Evolutionary conservation across 192 early-diverging fungal genomes (phyloP).

Genomic region (Backusella macrospora): DNA sequence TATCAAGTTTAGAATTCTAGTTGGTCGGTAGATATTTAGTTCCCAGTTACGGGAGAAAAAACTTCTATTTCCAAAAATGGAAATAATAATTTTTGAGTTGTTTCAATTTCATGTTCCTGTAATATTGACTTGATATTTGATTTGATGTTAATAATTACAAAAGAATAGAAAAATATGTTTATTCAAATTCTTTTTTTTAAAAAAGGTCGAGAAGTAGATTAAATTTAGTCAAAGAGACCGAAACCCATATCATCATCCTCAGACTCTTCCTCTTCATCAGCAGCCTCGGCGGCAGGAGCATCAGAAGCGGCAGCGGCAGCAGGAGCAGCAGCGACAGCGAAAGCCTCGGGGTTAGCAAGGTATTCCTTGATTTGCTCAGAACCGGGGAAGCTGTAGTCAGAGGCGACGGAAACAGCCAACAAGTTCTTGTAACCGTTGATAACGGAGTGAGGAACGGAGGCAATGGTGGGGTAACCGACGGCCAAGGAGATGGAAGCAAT

Average conservation of each 20-base stretch:
- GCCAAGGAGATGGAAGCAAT: conserved; percentile 85
- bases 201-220: background rate
- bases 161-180: background rate
- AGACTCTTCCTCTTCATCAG: conserved; percentile 19
- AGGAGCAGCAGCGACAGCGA: conserved; percentile 81
- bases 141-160: background rate
- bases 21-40: no score
- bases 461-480: conserved; percentile 75
- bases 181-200: conserved; percentile 7
- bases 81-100: no score
- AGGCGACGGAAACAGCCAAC: conserved; percentile 85
- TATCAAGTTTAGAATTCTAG: no score
- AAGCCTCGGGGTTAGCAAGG: conserved; percentile 88
- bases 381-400: conserved; percentile 90
- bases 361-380: conserved; percentile 94
- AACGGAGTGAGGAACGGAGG: conserved; percentile 93
- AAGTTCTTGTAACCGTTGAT: conserved; percentile 99
- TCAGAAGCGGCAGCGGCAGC: conserved; percentile 57
- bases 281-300: conserved; percentile 18
- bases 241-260: conserved; percentile 38
- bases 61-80: no score
- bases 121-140: no score
- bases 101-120: no score
- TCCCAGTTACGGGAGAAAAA: no score
- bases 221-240: conserved; percentile 38